phyloP scores from a whole-genome alignment of 805 yeast species.

The Starmerella lactis-condensi region DNA sequence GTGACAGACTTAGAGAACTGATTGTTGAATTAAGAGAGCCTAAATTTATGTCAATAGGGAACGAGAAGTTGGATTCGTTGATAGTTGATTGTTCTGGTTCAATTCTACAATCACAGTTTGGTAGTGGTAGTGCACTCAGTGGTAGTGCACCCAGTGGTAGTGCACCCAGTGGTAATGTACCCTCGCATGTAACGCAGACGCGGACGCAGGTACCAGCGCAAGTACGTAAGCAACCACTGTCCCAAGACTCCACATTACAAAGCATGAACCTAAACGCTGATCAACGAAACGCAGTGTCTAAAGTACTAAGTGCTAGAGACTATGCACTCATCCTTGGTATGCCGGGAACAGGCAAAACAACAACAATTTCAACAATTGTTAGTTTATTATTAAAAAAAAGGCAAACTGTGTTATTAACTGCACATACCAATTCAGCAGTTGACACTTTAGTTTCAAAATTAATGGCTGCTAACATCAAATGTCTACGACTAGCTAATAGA shows the following conservation, averaged over 20 bases:
- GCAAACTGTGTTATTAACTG: conserved; percentile 56
- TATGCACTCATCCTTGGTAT: conserved; percentile 75
- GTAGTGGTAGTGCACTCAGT: neutral
- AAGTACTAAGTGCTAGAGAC: conserved; percentile 46
- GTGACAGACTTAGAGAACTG: conserved; percentile 26
- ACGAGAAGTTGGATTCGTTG: conserved; percentile 6
- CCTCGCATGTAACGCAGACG: neutral
- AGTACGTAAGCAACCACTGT: neutral
- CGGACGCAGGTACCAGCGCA: neutral
- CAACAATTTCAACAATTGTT: conserved; percentile 66
- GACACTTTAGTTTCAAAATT: conserved; percentile 75
- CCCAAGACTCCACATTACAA: conserved; percentile 24
- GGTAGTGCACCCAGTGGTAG: neutral
- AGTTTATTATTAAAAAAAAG: conserved; percentile 38
- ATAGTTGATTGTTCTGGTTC: conserved; percentile 9
- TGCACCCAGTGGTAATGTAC: neutral
- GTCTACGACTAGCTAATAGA: conserved; percentile 49
- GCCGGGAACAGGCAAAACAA: conserved; percentile 97
- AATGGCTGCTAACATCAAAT: conserved; percentile 28
- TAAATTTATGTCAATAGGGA: conserved; percentile 4
- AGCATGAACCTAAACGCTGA: conserved; percentile 42
- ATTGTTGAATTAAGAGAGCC: conserved; percentile 31
- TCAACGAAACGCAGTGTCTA: conserved; percentile 51
- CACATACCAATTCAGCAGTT: conserved; percentile 90
- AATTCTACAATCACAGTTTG: conserved; percentile 3